Percentiles rank a stretch among this genome's conserved stretches.
Conservation (phyloP, 2,329 filamentous ascomycete genomes). For the Cladosporium cucumerinum region DNA sequence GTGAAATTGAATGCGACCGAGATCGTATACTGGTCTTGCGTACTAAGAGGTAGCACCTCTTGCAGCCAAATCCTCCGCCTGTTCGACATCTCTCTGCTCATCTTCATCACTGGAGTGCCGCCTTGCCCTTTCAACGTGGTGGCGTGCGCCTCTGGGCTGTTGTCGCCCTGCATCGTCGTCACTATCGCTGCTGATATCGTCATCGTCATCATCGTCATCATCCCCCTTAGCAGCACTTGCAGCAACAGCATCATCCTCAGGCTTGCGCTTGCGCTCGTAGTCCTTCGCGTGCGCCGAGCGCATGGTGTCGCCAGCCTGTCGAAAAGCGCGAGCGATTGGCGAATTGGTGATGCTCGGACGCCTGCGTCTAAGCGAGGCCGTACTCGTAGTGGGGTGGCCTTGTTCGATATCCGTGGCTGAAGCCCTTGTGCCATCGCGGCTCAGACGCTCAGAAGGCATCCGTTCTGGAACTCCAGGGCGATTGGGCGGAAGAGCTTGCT, state of each 20-base stretch:
- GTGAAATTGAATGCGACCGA: neutral
- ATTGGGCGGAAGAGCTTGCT: neutral
- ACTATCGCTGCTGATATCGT: slow-evolving; percentile 22
- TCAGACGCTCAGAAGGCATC: slow-evolving; percentile 19
- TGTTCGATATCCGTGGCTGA: slow-evolving; percentile 27
- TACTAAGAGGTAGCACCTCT: neutral
- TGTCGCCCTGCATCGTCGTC: slow-evolving; percentile 6
- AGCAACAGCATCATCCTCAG: slow-evolving; percentile 39
- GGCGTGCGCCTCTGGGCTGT: neutral
- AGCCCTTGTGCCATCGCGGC: slow-evolving; percentile 4
- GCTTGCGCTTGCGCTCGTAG: slow-evolving; percentile 74
- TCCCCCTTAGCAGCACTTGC: slow-evolving; percentile 17
- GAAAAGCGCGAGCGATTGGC: slow-evolving; percentile 43
- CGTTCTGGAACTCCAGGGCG: neutral
- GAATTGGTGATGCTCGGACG: slow-evolving; percentile 27
- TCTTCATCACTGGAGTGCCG: slow-evolving; percentile 6
- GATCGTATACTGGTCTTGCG: neutral
- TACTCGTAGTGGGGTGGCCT: slow-evolving; percentile 16
- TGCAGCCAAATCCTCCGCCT: slow-evolving; percentile 10
- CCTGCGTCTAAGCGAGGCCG: slow-evolving; percentile 17
- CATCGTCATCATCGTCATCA: slow-evolving; percentile 32
- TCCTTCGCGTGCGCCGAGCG: slow-evolving; percentile 84
- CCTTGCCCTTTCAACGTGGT: neutral
- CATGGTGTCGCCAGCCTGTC: slow-evolving; percentile 64
- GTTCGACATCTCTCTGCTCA: neutral